These are phyloP conservation scores for Plasmodium cynomolgi DNA, from an alignment of 169 alveolate genomes.

Conservation along the genomic window DNA sequence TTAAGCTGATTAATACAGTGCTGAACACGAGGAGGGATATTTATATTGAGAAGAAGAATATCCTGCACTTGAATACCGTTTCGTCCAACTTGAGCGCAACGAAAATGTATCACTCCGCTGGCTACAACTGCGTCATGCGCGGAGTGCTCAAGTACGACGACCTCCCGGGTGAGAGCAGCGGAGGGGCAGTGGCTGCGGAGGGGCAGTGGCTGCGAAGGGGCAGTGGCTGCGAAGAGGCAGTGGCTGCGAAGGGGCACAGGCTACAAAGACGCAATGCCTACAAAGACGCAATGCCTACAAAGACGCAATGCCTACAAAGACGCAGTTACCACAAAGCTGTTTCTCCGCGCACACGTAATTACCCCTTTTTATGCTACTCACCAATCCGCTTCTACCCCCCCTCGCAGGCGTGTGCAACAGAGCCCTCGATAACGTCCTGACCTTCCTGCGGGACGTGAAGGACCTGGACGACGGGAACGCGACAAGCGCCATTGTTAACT, in stretches of 20 bases:
- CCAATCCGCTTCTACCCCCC: background rate
- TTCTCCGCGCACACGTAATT: background rate
- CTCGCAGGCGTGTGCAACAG: constrained; percentile 34
- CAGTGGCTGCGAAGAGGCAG: no score
- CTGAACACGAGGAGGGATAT: constrained; percentile 65
- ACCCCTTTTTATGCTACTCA: background rate
- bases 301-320: no score
- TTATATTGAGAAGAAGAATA: constrained; percentile 61
- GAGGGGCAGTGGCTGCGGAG: background rate
- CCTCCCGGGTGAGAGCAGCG: constrained; percentile 9
- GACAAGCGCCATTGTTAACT: constrained; percentile 22
- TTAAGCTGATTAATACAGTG: constrained; percentile 45
- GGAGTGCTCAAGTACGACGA: constrained; percentile 29
- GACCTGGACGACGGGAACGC: constrained; percentile 1
- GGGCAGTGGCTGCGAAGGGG: background rate
- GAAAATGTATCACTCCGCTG: constrained; percentile 51
- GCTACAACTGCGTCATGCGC: constrained; percentile 24
- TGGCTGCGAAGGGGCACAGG: no score
- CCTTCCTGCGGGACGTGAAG: constrained; percentile 5
- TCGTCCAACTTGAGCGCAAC: constrained; percentile 39
- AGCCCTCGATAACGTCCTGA: constrained; percentile 20
- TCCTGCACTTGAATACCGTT: constrained; percentile 21
- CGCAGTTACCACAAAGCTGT: background rate
- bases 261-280: no score
- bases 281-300: no score